Percentiles rank a stretch among this genome's conserved stretches.
Evolutionary conservation across 345 rosid genomes (phyloP).

Genomic region (Gossypium bickii): DNA sequence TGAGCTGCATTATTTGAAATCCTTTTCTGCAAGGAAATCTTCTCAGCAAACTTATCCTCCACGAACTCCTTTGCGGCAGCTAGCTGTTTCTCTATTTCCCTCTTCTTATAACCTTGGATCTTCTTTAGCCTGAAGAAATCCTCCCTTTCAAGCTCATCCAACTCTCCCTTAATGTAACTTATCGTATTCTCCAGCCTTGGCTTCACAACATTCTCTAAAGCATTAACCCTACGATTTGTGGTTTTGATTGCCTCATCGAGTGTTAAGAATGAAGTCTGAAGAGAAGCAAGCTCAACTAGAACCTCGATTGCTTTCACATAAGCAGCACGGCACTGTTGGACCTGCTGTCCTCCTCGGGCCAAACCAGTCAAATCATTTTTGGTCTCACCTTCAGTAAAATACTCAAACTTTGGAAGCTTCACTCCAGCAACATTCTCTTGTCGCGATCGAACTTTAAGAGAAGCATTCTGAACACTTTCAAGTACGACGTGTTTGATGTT

Average conservation of each 20-base stretch:
- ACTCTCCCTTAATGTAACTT: constrained; percentile 75
- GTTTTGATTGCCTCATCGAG: constrained; percentile 93
- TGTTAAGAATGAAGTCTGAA: constrained; percentile 84
- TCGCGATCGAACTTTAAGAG: constrained; percentile 72
- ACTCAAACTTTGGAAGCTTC: constrained; percentile 84
- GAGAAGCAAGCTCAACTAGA: constrained; percentile 90
- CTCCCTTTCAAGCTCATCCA: constrained; percentile 92
- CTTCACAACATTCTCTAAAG: constrained; percentile 86
- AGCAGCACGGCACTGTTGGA: constrained; percentile 83
- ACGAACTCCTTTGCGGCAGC: constrained; percentile 51
- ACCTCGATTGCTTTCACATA: constrained; percentile 83
- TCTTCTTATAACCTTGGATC: constrained; percentile 78
- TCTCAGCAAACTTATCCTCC: constrained; percentile 61
- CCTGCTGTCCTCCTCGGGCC: constrained; percentile 92
- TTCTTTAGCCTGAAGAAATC: constrained; percentile 90
- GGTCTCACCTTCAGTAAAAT: constrained; percentile 75
- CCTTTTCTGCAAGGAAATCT: constrained; percentile 65
- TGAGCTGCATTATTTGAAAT: constrained; percentile 58
- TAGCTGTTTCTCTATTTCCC: constrained; percentile 58
- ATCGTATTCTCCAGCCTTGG: constrained; percentile 84
- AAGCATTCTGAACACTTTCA: constrained; percentile 76
- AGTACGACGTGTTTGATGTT: constrained; percentile 74
- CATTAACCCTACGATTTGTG: constrained; percentile 85
- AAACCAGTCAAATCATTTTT: constrained; percentile 84
- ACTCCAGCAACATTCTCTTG: constrained; percentile 84